Evolutionary conservation across 768 basidiomycete genomes (phyloP), one percentile per base, ranked within the genome.

Genomic region (Rhizopogon salebrosus): DNA sequence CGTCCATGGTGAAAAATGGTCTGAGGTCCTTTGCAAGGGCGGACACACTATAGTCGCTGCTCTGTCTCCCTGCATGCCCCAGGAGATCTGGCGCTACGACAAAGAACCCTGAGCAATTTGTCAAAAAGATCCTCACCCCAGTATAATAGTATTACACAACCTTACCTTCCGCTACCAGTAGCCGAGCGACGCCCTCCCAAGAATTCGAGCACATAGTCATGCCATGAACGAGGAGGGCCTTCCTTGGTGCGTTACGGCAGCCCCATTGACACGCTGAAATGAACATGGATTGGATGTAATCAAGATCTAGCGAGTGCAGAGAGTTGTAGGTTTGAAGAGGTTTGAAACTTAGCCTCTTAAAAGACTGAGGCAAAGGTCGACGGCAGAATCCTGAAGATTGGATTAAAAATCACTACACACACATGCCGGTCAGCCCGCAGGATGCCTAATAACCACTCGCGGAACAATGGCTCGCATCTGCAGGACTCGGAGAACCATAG

Each of bases 21-120:
- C 26, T 48, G 16, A 57, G 54, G 16, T 62, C 61, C 40, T 59
- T 40, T 10, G 41, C 43, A 11, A 62, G 48, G 6, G 43, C 38
- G 31, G 48, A 27, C 31, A 59, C 16, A 16, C 41, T 48, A 29
- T 54, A 57, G 49, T 57, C 52, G 9, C 34, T 39, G 37, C 49
- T 29, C 18, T 49, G 49, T 14, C 58, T 46, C 38, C 36, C 48
- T 41, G 43, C 58, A 29, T 59, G 58, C 29, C 58, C 58, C 11
- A 54, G 23, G 24, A 62, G 57, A 34, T 62, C 54, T 1, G 61
- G 61, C 5, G 61, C 61, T 16, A 51, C 59, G n/a, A 62, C 57
- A 9, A 62, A 49, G 50, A 52, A 62, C 11, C 60, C 60, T 62
- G 26, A 22, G 6, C 13, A 31, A 24, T n/a, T n/a, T n/a, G 18